Conservation (phyloP, 108 stramenopile species). For the Skeletonema menzelii region DNA sequence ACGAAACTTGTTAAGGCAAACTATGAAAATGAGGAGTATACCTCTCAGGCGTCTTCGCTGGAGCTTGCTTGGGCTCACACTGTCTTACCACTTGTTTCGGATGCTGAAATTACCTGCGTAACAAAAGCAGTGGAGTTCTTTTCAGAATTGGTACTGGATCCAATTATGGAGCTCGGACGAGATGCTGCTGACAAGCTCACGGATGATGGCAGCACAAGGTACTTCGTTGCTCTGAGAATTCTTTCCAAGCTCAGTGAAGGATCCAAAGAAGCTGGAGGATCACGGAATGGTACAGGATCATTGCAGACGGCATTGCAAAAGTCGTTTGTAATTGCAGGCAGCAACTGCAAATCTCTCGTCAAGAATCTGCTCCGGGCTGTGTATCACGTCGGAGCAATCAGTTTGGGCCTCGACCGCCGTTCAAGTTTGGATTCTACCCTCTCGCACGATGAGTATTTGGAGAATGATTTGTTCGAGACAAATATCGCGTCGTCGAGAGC, state of each 20-base stretch:
- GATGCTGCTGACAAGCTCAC: conserved; percentile 6
- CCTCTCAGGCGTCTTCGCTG: conserved; percentile 35
- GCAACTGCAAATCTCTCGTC: conserved; percentile 29
- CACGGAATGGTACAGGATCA: conserved; percentile 53
- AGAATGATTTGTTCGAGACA: conserved; percentile 21
- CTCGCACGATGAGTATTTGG: conserved; percentile 13
- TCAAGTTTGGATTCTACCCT: conserved; percentile 14
- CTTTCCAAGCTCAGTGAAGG: conserved; percentile 53
- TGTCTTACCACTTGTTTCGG: conserved; percentile 73
- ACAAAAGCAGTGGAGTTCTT: conserved; percentile 68
- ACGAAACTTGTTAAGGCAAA: conserved; percentile 56
- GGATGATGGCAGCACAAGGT: conserved; percentile 16
- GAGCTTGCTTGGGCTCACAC: conserved; percentile 72
- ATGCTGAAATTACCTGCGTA: conserved; percentile 61
- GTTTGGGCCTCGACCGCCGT: conserved; percentile 32
- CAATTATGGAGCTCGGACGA: conserved; percentile 45
- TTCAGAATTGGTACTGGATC: conserved; percentile 57
- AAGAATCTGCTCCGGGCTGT: conserved; percentile 39
- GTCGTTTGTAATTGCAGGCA: conserved; percentile 37
- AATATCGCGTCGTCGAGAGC: conserved; percentile 24
- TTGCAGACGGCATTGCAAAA: conserved; percentile 62
- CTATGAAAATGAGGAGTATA: conserved; percentile 20
- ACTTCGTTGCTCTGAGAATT: conserved; percentile 64
- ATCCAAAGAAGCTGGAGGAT: conserved; percentile 52
- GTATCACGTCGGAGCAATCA: conserved; percentile 20